Conservation (phyloP, 2,329 filamentous ascomycete species). For the Pseudocercospora ulei region DNA sequence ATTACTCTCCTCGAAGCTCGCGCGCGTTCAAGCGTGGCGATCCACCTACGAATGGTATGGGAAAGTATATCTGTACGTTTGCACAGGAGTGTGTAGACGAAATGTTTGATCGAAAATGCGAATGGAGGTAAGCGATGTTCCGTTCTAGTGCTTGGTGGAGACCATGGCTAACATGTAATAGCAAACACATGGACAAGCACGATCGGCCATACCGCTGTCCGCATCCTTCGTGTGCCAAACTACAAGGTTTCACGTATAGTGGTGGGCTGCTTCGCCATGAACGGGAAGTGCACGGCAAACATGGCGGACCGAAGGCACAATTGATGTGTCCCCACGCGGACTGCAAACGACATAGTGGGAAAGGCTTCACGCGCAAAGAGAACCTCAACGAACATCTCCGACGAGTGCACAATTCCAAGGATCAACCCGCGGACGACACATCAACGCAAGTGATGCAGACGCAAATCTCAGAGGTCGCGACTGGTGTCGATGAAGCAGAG, state of each 20-base stretch:
- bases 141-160: neutral
- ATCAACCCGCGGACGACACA: slow-evolving; percentile 18
- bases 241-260: slow-evolving; percentile 89
- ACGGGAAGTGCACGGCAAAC: slow-evolving; percentile 84
- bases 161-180: slow-evolving; percentile 37
- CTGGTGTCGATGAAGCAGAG: slow-evolving; percentile 18
- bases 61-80: slow-evolving; percentile 64
- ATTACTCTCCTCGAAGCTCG: slow-evolving; percentile 21
- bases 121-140: slow-evolving; percentile 68
- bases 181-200: slow-evolving; percentile 98
- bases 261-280: slow-evolving; percentile 83
- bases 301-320: slow-evolving; percentile 77
- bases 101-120: slow-evolving; percentile 72
- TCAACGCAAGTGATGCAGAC: slow-evolving; percentile 6
- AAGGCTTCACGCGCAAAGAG: slow-evolving; percentile 85
- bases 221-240: slow-evolving; percentile 74
- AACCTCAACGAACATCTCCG: slow-evolving; percentile 90
- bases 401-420: slow-evolving; percentile 55
- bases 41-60: slow-evolving; percentile 55
- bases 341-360: slow-evolving; percentile 80
- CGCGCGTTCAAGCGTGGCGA: slow-evolving; percentile 36
- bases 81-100: slow-evolving; percentile 59
- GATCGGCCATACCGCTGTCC: slow-evolving; percentile 83
- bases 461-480: slow-evolving; percentile 15
- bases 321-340: slow-evolving; percentile 76